phyloP scores from a whole-genome alignment of 2,329 filamentous ascomycete species.

The Polytolypa hystricis region DNA sequence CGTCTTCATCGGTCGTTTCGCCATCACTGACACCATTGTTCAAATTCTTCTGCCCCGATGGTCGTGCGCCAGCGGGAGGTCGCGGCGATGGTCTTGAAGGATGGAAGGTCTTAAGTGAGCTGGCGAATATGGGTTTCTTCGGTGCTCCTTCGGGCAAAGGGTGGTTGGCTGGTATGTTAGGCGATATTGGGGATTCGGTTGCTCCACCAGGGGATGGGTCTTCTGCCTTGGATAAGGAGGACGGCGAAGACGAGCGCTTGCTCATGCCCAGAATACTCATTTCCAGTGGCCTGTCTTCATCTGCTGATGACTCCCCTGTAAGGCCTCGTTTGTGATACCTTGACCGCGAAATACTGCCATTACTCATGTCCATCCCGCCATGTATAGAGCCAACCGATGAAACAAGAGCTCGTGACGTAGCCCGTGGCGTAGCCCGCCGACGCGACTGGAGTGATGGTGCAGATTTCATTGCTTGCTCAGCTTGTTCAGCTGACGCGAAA shows the following conservation, averaged over 20 bases:
- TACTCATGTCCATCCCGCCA: slow-evolving; percentile 9
- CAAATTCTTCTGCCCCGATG: too few relatives aligned
- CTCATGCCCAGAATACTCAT: slow-evolving; percentile 51
- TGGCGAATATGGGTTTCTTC: background rate
- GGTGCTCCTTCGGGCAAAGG: background rate
- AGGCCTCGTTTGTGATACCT: slow-evolving; percentile 38
- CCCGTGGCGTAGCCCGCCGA: background rate
- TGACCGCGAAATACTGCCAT: slow-evolving; percentile 15
- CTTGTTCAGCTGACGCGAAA: slow-evolving; percentile 41
- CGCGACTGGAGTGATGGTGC: slow-evolving; percentile 9
- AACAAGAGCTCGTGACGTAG: background rate
- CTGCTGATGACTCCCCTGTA: slow-evolving; percentile 54
- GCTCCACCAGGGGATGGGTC: background rate
- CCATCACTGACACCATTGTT: slow-evolving; percentile 4
- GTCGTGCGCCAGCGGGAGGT: too few relatives aligned
- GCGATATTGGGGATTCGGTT: background rate
- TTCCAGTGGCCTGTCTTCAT: slow-evolving; percentile 72
- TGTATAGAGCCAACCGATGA: background rate
- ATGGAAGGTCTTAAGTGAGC: background rate
- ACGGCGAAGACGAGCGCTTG: background rate
- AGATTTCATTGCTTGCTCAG: too few relatives aligned
- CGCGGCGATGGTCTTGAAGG: background rate
- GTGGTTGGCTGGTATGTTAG: too few relatives aligned
- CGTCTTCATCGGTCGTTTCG: slow-evolving; percentile 11
- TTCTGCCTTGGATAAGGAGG: background rate